Conservation (phyloP, 2,329 filamentous ascomycete genomes). For the Sphaerulina vaccinii region DNA sequence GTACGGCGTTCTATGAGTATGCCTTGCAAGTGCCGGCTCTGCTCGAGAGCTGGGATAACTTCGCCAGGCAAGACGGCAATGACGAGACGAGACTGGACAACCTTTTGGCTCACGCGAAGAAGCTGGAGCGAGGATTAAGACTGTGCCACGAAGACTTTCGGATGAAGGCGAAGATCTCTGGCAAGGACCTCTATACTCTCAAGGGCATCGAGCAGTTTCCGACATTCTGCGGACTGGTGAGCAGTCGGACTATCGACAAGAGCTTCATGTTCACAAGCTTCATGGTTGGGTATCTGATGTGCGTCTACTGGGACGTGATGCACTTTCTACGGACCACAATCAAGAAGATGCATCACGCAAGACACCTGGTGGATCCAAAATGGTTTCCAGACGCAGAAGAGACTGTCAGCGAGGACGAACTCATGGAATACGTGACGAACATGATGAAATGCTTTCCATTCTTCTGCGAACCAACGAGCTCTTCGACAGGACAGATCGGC, state of each 20-base stretch:
- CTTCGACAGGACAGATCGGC: conserved; percentile 31
- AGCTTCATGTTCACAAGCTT: conserved; percentile 34
- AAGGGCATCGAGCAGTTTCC: conserved; percentile 29
- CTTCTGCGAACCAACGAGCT: conserved; percentile 33
- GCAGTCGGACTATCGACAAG: conserved; percentile 30
- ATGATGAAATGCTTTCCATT: conserved; percentile 33
- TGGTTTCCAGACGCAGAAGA: conserved; percentile 25
- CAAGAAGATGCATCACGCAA: conserved; percentile 25
- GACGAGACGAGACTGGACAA: conserved; percentile 19
- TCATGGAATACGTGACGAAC: conserved; percentile 29
- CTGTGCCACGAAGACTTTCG: conserved; percentile 29
- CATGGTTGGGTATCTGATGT: conserved; percentile 32
- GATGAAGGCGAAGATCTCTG: conserved; percentile 8
- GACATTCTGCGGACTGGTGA: conserved; percentile 25
- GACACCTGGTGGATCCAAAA: conserved; percentile 18
- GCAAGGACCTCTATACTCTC: conserved; percentile 19
- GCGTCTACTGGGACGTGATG: conserved; percentile 35
- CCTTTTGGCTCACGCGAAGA: conserved; percentile 24
- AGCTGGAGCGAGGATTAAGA: conserved; percentile 26
- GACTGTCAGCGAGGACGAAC: conserved; percentile 28
- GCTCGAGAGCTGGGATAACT: conserved; percentile 29
- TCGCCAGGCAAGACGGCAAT: conserved; percentile 15
- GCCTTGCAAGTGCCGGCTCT: conserved; percentile 33
- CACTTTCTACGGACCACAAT: conserved; percentile 31
- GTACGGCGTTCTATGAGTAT: conserved; percentile 32